These are phyloP conservation scores for Ligustrum vulgare DNA, from an alignment of 257 asterid genomes.

Conservation along the genomic window DNA sequence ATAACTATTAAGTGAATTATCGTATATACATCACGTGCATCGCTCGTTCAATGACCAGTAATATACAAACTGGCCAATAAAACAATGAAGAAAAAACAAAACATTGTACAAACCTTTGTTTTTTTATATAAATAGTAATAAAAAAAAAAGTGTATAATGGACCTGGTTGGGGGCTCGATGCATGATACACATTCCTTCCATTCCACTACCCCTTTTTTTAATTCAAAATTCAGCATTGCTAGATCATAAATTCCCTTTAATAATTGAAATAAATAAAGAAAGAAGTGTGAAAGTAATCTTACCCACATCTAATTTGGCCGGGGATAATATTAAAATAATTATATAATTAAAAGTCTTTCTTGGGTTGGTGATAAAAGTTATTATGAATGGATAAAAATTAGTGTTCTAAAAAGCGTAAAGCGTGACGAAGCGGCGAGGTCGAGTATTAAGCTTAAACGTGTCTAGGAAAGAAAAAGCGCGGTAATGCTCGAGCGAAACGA, in stretches of 20 bases:
- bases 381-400: neutral
- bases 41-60: too few relatives aligned
- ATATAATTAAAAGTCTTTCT: slow-evolving; percentile 15
- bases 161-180: slow-evolving; percentile 64
- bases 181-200: slow-evolving; percentile 44
- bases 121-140: neutral
- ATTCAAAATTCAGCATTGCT: slow-evolving; percentile 19
- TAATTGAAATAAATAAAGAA: slow-evolving; percentile 23
- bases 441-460: too few relatives aligned
- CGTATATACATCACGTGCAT: too few relatives aligned
- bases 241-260: slow-evolving; percentile 14
- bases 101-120: neutral
- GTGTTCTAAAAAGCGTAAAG: too few relatives aligned
- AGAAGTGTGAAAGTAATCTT: slow-evolving; percentile 31
- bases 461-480: too few relatives aligned
- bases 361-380: neutral
- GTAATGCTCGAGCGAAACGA: too few relatives aligned
- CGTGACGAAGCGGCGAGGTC: too few relatives aligned
- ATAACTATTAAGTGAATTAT: too few relatives aligned
- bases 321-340: slow-evolving; percentile 14
- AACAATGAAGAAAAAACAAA: neutral
- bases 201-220: slow-evolving; percentile 32
- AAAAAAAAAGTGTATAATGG: too few relatives aligned
- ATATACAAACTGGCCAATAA: neutral
- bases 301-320: slow-evolving; percentile 41